A percentile compares a stretch with the other conserved stretches of the same genome.
Evolutionary conservation across 768 basidiomycete genomes (phyloP).

Genomic region (Amanita inopinata): DNA sequence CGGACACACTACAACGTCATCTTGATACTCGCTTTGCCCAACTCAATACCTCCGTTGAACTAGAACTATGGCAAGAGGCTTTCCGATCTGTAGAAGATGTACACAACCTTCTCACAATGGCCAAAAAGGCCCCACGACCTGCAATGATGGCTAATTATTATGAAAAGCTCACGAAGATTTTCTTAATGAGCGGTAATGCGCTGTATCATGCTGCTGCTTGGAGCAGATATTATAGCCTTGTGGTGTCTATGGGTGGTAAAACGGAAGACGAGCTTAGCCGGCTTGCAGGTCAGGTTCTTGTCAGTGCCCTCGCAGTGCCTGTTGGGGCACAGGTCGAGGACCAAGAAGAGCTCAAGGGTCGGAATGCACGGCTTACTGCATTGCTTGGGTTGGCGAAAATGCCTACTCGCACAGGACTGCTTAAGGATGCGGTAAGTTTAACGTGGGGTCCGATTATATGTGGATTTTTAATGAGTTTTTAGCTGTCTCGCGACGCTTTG

Average conservation of each 20-base stretch:
- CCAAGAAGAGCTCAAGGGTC: conserved; percentile 42
- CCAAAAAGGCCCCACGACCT: conserved; percentile 86
- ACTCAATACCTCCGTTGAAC: conserved; percentile 91
- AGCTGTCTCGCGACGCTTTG: conserved; percentile 79
- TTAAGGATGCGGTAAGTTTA: conserved; percentile 73
- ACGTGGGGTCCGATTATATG: not conserved
- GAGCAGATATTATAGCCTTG: conserved; percentile 73
- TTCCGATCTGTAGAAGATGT: conserved; percentile 98
- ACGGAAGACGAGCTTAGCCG: conserved; percentile 69
- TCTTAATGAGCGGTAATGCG: conserved; percentile 89
- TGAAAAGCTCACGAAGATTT: conserved; percentile 94
- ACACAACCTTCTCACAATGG: conserved; percentile 88
- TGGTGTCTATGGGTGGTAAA: conserved; percentile 64
- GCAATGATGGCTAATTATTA: conserved; percentile 99
- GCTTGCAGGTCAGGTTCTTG: conserved; percentile 84
- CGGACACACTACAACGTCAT: conserved; percentile 90
- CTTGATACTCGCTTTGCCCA: conserved; percentile 96
- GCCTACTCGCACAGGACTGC: conserved; percentile 79
- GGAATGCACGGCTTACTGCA: conserved; percentile 70
- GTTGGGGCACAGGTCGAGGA: conserved; percentile 50
- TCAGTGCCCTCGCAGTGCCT: conserved; percentile 89
- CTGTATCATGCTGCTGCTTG: conserved; percentile 96
- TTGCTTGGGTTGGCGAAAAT: conserved; percentile 76
- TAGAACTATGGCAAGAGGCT: conserved; percentile 98
- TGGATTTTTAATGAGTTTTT: conserved; percentile 10